Evolutionary conservation across 192 early-diverging fungal genomes (phyloP).

Genomic region (Podila verticillata): DNA sequence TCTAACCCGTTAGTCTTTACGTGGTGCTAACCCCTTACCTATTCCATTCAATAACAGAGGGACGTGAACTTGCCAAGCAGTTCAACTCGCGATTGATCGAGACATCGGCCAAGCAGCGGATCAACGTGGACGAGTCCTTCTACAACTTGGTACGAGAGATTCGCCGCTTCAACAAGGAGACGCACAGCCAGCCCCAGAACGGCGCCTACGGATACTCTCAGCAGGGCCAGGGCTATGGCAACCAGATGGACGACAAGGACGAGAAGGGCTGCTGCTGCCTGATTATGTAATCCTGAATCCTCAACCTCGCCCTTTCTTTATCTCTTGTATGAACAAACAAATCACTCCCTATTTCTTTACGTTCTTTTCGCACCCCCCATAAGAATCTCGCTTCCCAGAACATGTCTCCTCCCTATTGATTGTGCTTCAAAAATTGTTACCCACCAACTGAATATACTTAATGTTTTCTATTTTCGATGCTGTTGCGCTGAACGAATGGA

Average conservation of each 20-base stretch:
- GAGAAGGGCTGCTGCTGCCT: conserved; percentile 70
- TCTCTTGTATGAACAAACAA: not conserved
- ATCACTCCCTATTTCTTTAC: no score
- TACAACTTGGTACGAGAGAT: conserved; percentile 89
- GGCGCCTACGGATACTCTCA: conserved; percentile 53
- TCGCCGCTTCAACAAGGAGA: conserved; percentile 81
- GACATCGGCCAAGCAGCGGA: conserved; percentile 86
- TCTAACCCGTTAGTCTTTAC: not conserved
- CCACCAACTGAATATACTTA: no score
- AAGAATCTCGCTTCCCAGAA: no score
- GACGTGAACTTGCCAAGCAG: conserved; percentile 76
- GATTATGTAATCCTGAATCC: conserved; percentile 57
- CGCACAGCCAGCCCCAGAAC: conserved; percentile 54
- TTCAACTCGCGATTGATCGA: conserved; percentile 88
- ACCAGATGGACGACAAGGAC: conserved; percentile 41
- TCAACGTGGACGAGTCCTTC: conserved; percentile 95
- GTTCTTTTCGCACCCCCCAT: no score
- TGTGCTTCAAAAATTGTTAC: no score
- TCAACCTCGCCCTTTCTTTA: not conserved
- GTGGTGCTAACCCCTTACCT: not conserved
- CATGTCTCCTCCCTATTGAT: no score
- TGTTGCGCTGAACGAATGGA: no score
- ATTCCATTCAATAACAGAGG: conserved; percentile 64
- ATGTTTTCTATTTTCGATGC: no score
- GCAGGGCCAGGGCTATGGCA: conserved; percentile 50